phyloP scores from a whole-genome alignment of 2,329 filamentous ascomycete species.

The Calonectria pseudoturangicola region DNA sequence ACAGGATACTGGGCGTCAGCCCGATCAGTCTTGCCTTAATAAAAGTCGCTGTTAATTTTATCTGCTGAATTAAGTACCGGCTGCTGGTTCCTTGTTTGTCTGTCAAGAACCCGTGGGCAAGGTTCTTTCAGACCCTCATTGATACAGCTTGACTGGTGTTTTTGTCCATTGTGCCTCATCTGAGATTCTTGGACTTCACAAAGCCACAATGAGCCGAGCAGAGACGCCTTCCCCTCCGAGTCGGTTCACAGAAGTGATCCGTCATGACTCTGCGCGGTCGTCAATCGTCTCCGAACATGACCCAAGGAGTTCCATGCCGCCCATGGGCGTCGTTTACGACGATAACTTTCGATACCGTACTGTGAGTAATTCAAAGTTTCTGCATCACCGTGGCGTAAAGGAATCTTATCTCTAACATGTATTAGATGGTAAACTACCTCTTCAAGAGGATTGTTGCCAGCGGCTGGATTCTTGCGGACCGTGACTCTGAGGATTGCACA shows the following conservation, averaged over 20 bases:
- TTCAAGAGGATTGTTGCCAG: constrained; percentile 33
- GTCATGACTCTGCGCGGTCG: constrained; percentile 14
- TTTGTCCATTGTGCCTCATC: neutral
- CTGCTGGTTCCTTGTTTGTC: neutral
- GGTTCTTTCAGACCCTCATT: neutral
- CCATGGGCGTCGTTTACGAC: constrained; percentile 18
- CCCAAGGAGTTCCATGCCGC: constrained; percentile 16
- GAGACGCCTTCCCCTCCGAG: constrained; percentile 24
- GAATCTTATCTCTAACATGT: neutral
- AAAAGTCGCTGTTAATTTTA: neutral
- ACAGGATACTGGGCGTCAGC: too few relatives aligned
- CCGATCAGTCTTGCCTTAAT: neutral
- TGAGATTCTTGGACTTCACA: neutral
- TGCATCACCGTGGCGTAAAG: neutral
- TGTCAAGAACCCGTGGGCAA: neutral
- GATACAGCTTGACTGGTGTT: neutral
- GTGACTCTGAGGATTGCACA: constrained; percentile 17
- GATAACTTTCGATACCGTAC: constrained; percentile 32
- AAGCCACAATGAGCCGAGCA: constrained; percentile 23
- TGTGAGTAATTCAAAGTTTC: neutral
- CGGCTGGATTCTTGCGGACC: constrained; percentile 13
- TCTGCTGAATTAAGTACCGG: too few relatives aligned
- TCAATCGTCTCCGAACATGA: constrained; percentile 26
- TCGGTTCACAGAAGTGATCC: neutral
- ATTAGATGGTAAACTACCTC: constrained; percentile 30